These are phyloP conservation scores for Candida ponderosae DNA, from an alignment of 805 yeast species.

Conservation along the genomic window DNA sequence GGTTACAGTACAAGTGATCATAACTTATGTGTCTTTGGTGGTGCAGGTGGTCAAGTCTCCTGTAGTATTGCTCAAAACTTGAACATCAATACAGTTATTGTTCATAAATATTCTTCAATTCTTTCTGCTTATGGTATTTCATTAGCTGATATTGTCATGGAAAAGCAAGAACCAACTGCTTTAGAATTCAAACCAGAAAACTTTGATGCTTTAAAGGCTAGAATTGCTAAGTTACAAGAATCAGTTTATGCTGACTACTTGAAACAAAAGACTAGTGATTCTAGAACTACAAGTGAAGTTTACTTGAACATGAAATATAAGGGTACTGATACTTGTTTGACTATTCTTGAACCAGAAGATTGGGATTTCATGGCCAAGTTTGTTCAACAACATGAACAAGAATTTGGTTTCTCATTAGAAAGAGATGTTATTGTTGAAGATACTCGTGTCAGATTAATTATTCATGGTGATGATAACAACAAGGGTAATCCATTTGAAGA, in stretches of 20 bases:
- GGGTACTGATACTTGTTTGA: constrained; percentile 33
- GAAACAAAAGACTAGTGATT: constrained; percentile 16
- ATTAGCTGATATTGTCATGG: constrained; percentile 22
- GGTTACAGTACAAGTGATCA: constrained; percentile 30
- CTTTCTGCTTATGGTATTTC: constrained; percentile 35
- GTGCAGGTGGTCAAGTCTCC: constrained; percentile 36
- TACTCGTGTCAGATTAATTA: constrained; percentile 19
- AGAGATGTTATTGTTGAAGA: constrained; percentile 15
- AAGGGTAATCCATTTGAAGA: constrained; percentile 16
- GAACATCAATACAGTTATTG: constrained; percentile 27
- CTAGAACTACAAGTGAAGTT: constrained; percentile 21
- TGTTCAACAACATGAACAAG: constrained; percentile 16
- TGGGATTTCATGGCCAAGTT: constrained; percentile 8
- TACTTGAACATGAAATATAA: constrained; percentile 30
- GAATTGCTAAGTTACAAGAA: not conserved
- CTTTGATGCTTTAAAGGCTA: constrained; percentile 2
- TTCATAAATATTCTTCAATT: constrained; percentile 34
- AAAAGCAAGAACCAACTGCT: constrained; percentile 15
- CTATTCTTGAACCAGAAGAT: constrained; percentile 13
- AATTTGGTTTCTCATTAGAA: constrained; percentile 19
- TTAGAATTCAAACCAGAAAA: constrained; percentile 6
- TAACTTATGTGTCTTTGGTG: constrained; percentile 33
- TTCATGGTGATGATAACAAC: constrained; percentile 7
- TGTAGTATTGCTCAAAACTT: constrained; percentile 27
- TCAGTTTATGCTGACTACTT: not conserved